Evolutionary conservation across 306 rosid species (phyloP).

Genomic region (Malus orientalis): DNA sequence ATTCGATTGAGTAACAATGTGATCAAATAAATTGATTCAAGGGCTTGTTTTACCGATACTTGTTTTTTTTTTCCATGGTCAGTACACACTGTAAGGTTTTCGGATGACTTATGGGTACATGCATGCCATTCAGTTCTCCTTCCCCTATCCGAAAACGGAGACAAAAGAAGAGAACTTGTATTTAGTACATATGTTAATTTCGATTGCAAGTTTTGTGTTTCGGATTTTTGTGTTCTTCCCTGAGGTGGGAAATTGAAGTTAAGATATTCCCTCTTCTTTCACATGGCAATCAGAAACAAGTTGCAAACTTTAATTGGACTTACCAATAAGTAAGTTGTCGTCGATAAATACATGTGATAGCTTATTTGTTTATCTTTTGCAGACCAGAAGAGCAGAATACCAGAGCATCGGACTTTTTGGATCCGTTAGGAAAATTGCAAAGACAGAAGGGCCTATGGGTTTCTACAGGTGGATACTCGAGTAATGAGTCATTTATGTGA

Average conservation of each 20-base stretch:
- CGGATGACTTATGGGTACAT: too few relatives aligned
- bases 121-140: not conserved
- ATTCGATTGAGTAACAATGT: not conserved
- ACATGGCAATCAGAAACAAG: not conserved
- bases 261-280: not conserved
- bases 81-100: not conserved
- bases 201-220: too few relatives aligned
- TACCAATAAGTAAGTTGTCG: not conserved
- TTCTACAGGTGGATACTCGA: slow-evolving; percentile 61
- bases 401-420: slow-evolving; percentile 64
- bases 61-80: not conserved
- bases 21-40: not conserved
- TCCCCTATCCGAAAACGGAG: not conserved
- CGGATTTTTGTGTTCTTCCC: not conserved
- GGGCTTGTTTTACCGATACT: not conserved
- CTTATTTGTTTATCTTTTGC: slow-evolving; percentile 14
- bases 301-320: not conserved
- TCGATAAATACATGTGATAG: not conserved
- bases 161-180: not conserved
- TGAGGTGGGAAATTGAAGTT: not conserved
- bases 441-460: slow-evolving; percentile 72
- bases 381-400: slow-evolving; percentile 81
- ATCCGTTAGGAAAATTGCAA: slow-evolving; percentile 54
- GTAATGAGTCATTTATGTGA: not conserved
- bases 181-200: not conserved